Base-by-base conservation (phyloP, 345 rosid species). In the Linum lewisii region DNA sequence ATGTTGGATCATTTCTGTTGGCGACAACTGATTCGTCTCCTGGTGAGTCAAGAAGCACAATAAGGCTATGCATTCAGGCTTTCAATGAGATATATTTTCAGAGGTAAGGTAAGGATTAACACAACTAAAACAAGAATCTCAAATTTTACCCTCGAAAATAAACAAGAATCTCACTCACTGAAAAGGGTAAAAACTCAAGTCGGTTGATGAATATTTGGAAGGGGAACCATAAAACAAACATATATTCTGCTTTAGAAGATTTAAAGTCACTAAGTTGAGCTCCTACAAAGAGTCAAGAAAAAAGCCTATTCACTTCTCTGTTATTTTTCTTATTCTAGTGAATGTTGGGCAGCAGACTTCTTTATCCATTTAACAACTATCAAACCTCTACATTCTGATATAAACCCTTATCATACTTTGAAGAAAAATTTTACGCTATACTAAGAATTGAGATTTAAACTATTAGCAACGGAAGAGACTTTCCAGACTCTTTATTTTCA, bases 1-100 rank as follows among this genome's bases (percentile, higher is more conserved):
- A 82, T 92, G 98, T 75, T 83, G 82, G 67, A 86, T 77, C 89
- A 92, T 92, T 76, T 81, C 95, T 13, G 58, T 36, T 13, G 95
- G 87, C 29, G 73, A 67, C 74, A 92, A 75, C 54, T 84, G 77
- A 65, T 73, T 69, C 51, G 78, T 83, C 21, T 68, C 85, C 98
- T 86, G 84, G 51, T 14, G 63, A 60, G 23, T 42, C 51, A 71
- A 71, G 53, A 75, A 55, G 60, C 19, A 58, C 14, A 21, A 51
- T 38, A 58, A 36, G 52, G 38, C 16, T 44, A 54, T 26, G 47
- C 3, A 25, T 21, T 42, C 42, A 3, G 34, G 24, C 47, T 44
- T 42, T 15, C 23, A 54, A 6, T 3, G 52, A 34, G 59, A 22
- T 21, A 42, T 26, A 6, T 26, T 6, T 26, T 26, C 32, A 63